Evolutionary conservation across 148 eudicot species (phyloP), one percentile per base, ranked within the genome.

Genomic region (Rhododendron molle): DNA sequence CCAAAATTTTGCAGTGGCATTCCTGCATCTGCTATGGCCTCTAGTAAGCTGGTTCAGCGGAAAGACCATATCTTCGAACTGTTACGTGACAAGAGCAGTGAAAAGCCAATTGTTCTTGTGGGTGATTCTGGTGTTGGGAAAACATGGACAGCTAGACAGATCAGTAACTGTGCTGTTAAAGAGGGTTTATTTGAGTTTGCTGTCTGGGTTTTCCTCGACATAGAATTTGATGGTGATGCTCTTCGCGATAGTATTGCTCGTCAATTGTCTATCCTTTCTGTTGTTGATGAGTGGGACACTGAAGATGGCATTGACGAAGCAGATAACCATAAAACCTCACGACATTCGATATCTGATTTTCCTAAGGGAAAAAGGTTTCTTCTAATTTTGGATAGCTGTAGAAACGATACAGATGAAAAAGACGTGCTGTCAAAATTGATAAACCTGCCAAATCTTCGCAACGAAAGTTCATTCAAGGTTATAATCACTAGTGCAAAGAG

Each of bases 131-230:
- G 83, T 30, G 10, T 80, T 52, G 67, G 67, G 43, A 80, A 80
- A 80, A 80, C 83, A 52, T 80, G 83, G 83, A 80, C 67, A 49
- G 83, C 83, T 54, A 80, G 44, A 18, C 40, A 52, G 83, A 50
- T 52, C 15, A 32, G 67, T 32, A 52, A 28, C 1, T 34, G n/a
- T 52, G 62, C 82, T 46, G 47, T 50, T 50, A 30, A 52, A 18
- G n/a, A 52, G 60, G 65, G 43, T 32, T 32, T 80, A 52, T 28
- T 80, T 32, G 60, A 49, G 21, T 23, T 49, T 7, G 21, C 8
- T 50, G 62, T 47, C 32, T 79, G 83, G 83, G 83, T 80, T 49
- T 80, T 80, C 34, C 26, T 50, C 1, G 16, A 80, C 43, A 52
- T n/a, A 52, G 20, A 80, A 80, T 80, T 47, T 14, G 21, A 28